Evolutionary conservation across 192 early-diverging fungal species (phyloP).

Genomic region (Coemansia sp.): DNA sequence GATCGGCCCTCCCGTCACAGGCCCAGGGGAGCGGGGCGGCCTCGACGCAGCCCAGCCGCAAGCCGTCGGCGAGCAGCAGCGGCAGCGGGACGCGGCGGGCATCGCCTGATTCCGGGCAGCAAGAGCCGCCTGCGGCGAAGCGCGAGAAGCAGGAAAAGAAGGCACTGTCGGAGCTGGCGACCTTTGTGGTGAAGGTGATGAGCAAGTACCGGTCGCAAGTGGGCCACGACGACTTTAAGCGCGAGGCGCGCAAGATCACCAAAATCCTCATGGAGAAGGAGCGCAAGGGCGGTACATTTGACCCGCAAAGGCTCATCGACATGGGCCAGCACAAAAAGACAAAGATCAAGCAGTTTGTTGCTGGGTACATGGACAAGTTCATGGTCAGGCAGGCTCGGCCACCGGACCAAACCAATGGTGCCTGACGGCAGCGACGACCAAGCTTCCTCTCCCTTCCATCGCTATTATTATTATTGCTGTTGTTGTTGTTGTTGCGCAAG

Average conservation of each 20-base stretch:
- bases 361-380: slow-evolving; percentile 29
- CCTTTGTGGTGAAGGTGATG: slow-evolving; percentile 40
- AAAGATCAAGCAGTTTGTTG: slow-evolving; percentile 48
- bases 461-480: no score
- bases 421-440: no score
- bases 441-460: no score
- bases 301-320: slow-evolving; percentile 36
- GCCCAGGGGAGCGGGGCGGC: background rate
- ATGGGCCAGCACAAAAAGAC: slow-evolving; percentile 39
- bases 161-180: slow-evolving; percentile 38
- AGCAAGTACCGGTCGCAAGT: slow-evolving; percentile 44
- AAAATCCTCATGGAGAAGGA: slow-evolving; percentile 52
- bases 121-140: slow-evolving; percentile 11
- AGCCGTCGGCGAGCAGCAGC: no score
- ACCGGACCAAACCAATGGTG: no score
- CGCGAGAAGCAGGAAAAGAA: slow-evolving; percentile 40
- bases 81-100: slow-evolving; percentile 3
- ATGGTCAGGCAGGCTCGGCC: background rate
- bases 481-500: no score
- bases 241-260: slow-evolving; percentile 48
- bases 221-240: slow-evolving; percentile 46
- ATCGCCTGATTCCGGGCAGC: slow-evolving; percentile 2
- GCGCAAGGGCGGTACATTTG: slow-evolving; percentile 34
- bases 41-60: background rate
- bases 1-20: background rate